Base-by-base conservation (phyloP, 176 grass and related monocot species). In the Alloteropsis semialata region DNA sequence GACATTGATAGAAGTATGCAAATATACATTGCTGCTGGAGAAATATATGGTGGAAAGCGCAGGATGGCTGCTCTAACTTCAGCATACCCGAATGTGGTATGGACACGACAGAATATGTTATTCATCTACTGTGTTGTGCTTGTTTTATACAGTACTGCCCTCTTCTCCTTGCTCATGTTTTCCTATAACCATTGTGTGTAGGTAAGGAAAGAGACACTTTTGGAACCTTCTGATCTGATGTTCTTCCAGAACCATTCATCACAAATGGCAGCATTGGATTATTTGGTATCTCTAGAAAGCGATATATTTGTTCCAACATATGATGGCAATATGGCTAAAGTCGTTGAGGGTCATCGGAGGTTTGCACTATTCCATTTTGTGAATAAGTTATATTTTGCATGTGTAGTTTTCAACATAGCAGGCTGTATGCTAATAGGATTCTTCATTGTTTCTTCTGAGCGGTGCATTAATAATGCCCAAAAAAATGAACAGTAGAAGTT, bases 161-260 rank as follows among this genome's bases (percentile, higher is more conserved):
- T 50, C 38, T 18, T 41, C 6, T 49, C 42, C n/a, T 67, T 79
- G 33, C 22, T 76, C 22, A 78, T 73, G 30, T 34, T 45, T 70
- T 81, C 2, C 19, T 41, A 65, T 45, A 50, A 59, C 63, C 54
- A 71, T 65, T 41, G 7, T 80, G 36, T 88, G 3, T 66, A 99
- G 96, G 96, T 94, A 30, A 92, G 91, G 74, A 99, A 99, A 59
- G 96, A 99, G 74, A 96, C 93, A 24, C 73, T 99, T 38, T 80
- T 94, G 80, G 81, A 84, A 71, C 73, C 89, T 83, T 85, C 89
- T 37, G 93, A 99, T 82, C 81, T 96, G 53, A 90, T 88, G 83
- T 99, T 92, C 75, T 96, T 99, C 83, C 91, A 96, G 77, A 96
- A 99, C 70, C 96, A 99, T 89, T 99, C 93, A 8, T 94, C 93